phyloP scores from a whole-genome alignment of 2,329 filamentous ascomycete genomes.

The Bipolaris bicolor region DNA sequence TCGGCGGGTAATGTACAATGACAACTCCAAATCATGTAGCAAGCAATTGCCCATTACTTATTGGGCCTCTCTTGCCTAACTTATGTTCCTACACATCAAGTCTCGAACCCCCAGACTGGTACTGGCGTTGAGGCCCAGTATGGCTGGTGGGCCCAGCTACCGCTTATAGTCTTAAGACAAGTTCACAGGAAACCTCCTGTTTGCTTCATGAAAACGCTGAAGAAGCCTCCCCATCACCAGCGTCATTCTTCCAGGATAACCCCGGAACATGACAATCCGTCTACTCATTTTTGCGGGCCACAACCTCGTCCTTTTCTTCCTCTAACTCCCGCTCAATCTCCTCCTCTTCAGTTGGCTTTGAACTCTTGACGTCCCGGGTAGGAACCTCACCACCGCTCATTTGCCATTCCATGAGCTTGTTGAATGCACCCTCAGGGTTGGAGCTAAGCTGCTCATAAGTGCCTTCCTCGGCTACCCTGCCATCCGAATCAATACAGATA shows the following conservation, averaged over 20 bases:
- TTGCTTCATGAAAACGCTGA: neutral
- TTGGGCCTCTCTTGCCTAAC: neutral
- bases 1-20: neutral
- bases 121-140: neutral
- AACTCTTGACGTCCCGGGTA: conserved; percentile 32
- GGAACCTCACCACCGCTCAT: conserved; percentile 78
- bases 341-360: conserved; percentile 55
- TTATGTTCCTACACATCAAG: conserved; percentile 1
- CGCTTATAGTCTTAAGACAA: neutral
- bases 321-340: conserved; percentile 56
- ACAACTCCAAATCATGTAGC: neutral
- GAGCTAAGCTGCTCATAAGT: conserved; percentile 78
- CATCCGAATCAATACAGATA: conserved; percentile 86
- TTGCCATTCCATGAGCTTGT: conserved; percentile 98
- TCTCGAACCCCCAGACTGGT: neutral
- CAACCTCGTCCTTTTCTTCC: conserved; percentile 45
- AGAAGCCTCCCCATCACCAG: neutral
- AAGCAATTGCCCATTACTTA: neutral
- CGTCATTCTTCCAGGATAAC: neutral
- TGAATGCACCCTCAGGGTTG: conserved; percentile 82
- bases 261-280: neutral
- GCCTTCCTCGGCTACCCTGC: conserved; percentile 88
- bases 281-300: conserved; percentile 29
- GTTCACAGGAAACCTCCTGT: neutral
- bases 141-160: neutral